Conservation (phyloP, 2,329 filamentous ascomycete genomes). For the Hypoxylon sp. region DNA sequence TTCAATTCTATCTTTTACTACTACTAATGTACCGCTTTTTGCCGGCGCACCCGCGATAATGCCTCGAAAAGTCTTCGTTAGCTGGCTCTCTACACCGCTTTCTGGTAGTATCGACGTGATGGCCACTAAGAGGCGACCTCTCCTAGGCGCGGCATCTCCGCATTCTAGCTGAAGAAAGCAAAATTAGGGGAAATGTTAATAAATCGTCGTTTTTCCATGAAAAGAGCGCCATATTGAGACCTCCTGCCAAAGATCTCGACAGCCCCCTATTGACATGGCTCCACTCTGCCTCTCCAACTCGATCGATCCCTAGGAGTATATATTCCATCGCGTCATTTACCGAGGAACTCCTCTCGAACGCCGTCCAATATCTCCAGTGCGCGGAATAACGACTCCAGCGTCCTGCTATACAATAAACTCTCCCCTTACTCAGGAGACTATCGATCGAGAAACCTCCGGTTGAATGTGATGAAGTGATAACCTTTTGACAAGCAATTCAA, state of each 20-base stretch:
- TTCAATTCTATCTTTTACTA: background rate
- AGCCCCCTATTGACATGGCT: background rate
- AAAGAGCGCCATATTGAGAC: background rate
- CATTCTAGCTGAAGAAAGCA: background rate
- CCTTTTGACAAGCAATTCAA: background rate
- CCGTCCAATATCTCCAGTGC: background rate
- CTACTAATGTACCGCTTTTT: background rate
- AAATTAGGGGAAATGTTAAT: background rate
- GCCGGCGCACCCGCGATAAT: background rate
- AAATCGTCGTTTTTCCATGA: background rate
- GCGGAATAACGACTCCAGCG: background rate
- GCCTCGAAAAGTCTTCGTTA: background rate
- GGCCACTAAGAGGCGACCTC: background rate
- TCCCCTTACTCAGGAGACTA: background rate
- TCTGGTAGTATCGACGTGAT: background rate
- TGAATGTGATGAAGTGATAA: background rate
- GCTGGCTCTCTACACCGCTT: background rate
- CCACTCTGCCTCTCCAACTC: background rate
- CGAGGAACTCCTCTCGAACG: background rate
- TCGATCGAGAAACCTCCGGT: background rate
- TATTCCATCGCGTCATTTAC: background rate
- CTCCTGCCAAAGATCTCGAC: background rate
- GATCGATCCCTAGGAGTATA: background rate
- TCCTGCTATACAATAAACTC: background rate
- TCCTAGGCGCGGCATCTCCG: background rate